Conservation (phyloP, 352 stramenopile species). For the Phytophthora boehmeriae region DNA sequence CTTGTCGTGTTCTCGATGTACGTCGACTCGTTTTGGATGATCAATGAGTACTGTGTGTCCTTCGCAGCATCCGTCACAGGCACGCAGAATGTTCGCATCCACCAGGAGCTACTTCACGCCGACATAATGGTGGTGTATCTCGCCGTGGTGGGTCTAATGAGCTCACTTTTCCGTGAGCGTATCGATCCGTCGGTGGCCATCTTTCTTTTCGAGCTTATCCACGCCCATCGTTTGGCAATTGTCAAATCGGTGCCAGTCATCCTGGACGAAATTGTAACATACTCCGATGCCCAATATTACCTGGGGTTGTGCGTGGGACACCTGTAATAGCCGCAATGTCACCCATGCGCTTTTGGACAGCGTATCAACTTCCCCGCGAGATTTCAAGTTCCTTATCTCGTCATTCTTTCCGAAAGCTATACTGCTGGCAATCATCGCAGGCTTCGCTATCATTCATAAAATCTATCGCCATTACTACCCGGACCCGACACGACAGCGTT, state of each 20-base stretch:
- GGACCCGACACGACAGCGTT: not conserved
- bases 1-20: slow-evolving; percentile 23
- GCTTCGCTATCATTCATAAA: slow-evolving; percentile 5
- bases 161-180: slow-evolving; percentile 6
- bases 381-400: not conserved
- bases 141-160: slow-evolving; percentile 2
- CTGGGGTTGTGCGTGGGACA: not conserved
- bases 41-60: slow-evolving; percentile 26
- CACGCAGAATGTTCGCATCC: slow-evolving; percentile 7
- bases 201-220: slow-evolving; percentile 7
- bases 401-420: slow-evolving; percentile 9
- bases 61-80: slow-evolving; percentile 1
- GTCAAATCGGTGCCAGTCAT: not conserved
- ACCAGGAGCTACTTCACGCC: slow-evolving; percentile 23
- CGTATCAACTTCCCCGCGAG: slow-evolving; percentile 6
- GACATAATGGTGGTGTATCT: slow-evolving; percentile 20
- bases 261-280: not conserved
- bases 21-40: slow-evolving; percentile 23
- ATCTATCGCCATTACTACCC: slow-evolving; percentile 3
- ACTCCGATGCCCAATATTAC: not conserved
- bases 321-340: not conserved
- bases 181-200: slow-evolving; percentile 10
- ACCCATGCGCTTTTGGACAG: slow-evolving; percentile 6
- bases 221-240: not conserved
- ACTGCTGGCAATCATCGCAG: slow-evolving; percentile 4